Evolutionary conservation across 225 moss, liverwort and hornwort genomes (phyloP).

Genomic region (Pleurozium schreberi): DNA sequence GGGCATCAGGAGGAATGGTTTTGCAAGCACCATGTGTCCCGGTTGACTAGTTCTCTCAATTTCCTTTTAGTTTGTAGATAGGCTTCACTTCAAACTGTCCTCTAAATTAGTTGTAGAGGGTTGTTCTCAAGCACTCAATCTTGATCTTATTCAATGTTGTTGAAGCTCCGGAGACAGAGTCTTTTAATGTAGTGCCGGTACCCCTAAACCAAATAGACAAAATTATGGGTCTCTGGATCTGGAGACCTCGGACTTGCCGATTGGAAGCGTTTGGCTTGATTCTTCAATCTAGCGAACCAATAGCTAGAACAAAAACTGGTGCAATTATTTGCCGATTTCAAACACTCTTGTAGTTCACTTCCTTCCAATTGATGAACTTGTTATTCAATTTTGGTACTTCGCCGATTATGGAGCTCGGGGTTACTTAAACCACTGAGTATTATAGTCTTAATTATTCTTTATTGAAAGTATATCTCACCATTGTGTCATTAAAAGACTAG

Average conservation of each 20-base stretch:
- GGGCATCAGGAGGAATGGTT: neutral
- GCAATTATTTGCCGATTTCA: neutral
- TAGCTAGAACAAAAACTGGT: fast-evolving
- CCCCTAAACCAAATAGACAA: neutral
- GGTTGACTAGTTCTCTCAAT: neutral
- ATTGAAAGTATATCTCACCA: too few relatives aligned
- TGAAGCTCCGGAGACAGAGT: neutral
- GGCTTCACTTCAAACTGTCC: too few relatives aligned
- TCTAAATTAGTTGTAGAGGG: neutral
- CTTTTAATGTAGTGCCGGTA: neutral
- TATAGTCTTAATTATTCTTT: too few relatives aligned
- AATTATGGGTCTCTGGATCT: neutral
- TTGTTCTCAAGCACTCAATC: too few relatives aligned
- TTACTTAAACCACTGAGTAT: too few relatives aligned
- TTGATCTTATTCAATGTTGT: neutral
- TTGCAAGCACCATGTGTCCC: neutral
- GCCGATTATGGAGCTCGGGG: too few relatives aligned
- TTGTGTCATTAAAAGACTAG: too few relatives aligned
- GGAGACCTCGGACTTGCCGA: neutral
- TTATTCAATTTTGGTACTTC: too few relatives aligned
- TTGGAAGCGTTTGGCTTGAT: neutral
- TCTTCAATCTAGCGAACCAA: too few relatives aligned
- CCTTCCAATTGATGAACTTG: too few relatives aligned
- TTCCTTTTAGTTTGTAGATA: neutral
- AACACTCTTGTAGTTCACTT: too few relatives aligned